Base-by-base conservation (phyloP, 495 filamentous ascomycete species). In the Penicillium coffeae region DNA sequence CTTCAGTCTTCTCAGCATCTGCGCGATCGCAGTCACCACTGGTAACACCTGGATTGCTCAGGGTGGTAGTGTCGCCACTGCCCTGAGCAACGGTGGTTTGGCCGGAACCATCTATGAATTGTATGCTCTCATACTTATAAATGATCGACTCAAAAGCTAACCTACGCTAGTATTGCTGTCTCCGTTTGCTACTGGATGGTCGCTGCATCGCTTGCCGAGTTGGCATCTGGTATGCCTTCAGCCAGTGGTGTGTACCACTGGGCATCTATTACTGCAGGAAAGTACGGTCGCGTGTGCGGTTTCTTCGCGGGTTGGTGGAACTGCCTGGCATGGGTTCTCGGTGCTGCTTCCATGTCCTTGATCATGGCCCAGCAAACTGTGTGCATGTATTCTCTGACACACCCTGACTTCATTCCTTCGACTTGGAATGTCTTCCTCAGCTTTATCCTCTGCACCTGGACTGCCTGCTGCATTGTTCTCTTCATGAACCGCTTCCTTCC, bases 241-340 rank as follows among this genome's bases (percentile, higher is more conserved):
- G 73, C 83, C n/a, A 86, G 83, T 47, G 88, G 88, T 51, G 69
- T 95, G 1, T 92, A 92, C 53, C 88, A 93, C 62, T 93, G 88
- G 88, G 87, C 88, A 3, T 82, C 84, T 0, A 76, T 91, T 13
- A 88, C 88, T 0, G 82, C 80, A 4, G 87, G 87, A 2, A 78
- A 70, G 38, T 85, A 83, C 62, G 89, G 88, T 22, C 78, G 86
- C 12, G 60, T 79, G 1, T 69, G 81, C 37, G 88, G 89, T 20
- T 94, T 82, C 66, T 92, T 89, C 53, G 83, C 87, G 0, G 89
- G 89, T 7, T 88, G 79, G 67, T 81, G 86, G 71, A 94, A 94
- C 59, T 85, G 83, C 58, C 78, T 88, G 45, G 89, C 83, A n/a
- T 90, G 88, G 88, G 58, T 77, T 21, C 55, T 78, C 10, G 74